Evolutionary conservation across 176 grass and related monocot species (phyloP).

Genomic region (Olyra latifolia): DNA sequence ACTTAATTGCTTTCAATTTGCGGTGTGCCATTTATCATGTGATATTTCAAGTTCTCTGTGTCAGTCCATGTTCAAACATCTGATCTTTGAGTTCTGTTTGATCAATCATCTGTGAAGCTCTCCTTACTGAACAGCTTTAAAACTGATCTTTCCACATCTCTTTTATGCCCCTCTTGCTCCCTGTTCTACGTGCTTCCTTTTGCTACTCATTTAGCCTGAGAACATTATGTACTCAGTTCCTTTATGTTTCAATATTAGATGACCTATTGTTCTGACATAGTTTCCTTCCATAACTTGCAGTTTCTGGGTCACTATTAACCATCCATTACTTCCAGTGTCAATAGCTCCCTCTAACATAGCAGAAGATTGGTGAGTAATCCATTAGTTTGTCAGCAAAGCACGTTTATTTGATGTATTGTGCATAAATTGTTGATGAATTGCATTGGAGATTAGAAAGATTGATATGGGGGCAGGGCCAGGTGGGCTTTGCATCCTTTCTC

Average conservation of each 20-base stretch:
- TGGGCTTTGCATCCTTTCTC: too few species aligned
- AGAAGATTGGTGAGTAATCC: conserved; percentile 63
- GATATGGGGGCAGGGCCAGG: too few species aligned
- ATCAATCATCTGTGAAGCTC: background rate
- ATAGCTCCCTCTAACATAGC: conserved; percentile 48
- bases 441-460: background rate
- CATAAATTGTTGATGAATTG: background rate
- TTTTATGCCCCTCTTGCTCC: background rate
- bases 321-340: conserved; percentile 53
- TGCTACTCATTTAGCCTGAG: background rate
- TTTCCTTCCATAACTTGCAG: conserved; percentile 50
- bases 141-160: background rate
- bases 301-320: conserved; percentile 72
- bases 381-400: conserved; percentile 28
- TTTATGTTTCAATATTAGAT: background rate
- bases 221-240: background rate
- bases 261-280: conserved; percentile 33
- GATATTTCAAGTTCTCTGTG: background rate
- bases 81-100: conserved; percentile 2
- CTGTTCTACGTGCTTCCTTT: background rate
- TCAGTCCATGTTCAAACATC: background rate
- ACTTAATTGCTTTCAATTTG: conserved; percentile 1
- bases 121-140: background rate
- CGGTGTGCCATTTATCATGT: background rate
- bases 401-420: background rate